A percentile compares a stretch with the other conserved stretches of the same genome.
phyloP scores from a whole-genome alignment of 108 stramenopile genomes.

The Nitzschia sp. region DNA sequence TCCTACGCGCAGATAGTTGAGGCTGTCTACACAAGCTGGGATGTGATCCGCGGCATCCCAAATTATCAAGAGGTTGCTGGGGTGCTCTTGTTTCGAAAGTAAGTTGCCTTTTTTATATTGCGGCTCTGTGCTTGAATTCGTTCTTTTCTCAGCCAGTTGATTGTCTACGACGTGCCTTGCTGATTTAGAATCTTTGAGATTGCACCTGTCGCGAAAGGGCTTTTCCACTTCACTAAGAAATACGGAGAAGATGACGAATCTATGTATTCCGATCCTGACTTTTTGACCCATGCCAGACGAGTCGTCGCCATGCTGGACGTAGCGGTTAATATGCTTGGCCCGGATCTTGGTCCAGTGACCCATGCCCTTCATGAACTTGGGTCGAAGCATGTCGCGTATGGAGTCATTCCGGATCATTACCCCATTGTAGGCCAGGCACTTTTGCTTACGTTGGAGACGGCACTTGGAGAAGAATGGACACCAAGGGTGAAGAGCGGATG shows the following conservation, averaged over 20 bases:
- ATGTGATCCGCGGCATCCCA: conserved; percentile 17
- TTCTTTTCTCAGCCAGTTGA: background rate
- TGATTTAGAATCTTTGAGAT: conserved; percentile 36
- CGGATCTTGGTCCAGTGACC: conserved; percentile 28
- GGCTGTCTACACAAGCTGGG: conserved; percentile 28
- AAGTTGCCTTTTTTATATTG: conserved; percentile 1
- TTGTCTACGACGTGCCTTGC: too few species aligned
- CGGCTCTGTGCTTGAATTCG: background rate
- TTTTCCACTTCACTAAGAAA: conserved; percentile 15
- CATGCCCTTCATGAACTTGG: conserved; percentile 23
- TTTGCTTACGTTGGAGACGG: conserved; percentile 36
- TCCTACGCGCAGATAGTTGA: background rate
- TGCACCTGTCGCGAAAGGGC: conserved; percentile 16
- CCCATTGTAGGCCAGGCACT: conserved; percentile 44
- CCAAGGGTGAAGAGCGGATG: conserved; percentile 31
- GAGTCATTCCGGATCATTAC: conserved; percentile 35
- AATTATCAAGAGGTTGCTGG: conserved; percentile 46
- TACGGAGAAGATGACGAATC: conserved; percentile 15
- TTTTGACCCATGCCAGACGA: conserved; percentile 29
- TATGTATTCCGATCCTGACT: conserved; percentile 21
- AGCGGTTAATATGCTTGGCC: conserved; percentile 28
- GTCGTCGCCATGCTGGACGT: conserved; percentile 30
- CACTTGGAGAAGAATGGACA: conserved; percentile 39
- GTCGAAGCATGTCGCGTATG: conserved; percentile 29
- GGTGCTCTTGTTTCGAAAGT: conserved; percentile 36